Base-by-base conservation (phyloP, 768 basidiomycete genomes). In the Serendipita indica region DNA sequence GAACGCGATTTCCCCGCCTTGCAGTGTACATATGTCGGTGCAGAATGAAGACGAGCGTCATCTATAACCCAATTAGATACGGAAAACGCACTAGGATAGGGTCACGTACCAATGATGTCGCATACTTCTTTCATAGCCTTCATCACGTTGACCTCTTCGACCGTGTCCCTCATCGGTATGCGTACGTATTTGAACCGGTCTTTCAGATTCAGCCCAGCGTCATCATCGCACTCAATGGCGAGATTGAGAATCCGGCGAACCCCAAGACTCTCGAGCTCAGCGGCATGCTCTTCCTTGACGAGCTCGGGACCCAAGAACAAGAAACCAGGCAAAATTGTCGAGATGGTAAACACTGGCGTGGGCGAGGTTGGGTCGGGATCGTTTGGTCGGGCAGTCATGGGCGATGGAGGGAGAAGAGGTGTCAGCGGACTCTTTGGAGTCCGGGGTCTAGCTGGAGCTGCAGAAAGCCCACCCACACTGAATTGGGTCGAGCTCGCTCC, bases 1-100 rank as follows among this genome's bases (percentile, higher is more conserved):
- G 89, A 93, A 13, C 94, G 83, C 2, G 89, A 92, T 73, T 92
- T 96, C 3, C 93, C 94, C 3, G 89, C 92, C 71, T 88, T 90
- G 72, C 93, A 98, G 68, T 98, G 94, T 13, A 97, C 92, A 65
- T 94, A 98, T 1, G 87, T 87, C 4, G 91, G 83, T 18, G 89
- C 80, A 0, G 84, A 88, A 63, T 91, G 90, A 57, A 97, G 70
- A 46, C 86, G 81, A 1, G 93, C 93, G 65, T 97, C 93, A 67
- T 96, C 93, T 96, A 64, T 6, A 28, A 57, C 41, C 63, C 49
- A 35, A 39, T 45, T 33, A 25, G 13, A 56, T 2, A 39, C 54
- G 25, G 57, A 13, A 61, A 20, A 41, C 30, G 20, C 25, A 52
- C 18, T 14, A 39, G 18, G 34, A n/a, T 56, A 25, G 60, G 34